A percentile compares a stretch with the other conserved stretches of the same genome.
Conservation (phyloP, 768 basidiomycete genomes). For the Xerocomellus intermedius region DNA sequence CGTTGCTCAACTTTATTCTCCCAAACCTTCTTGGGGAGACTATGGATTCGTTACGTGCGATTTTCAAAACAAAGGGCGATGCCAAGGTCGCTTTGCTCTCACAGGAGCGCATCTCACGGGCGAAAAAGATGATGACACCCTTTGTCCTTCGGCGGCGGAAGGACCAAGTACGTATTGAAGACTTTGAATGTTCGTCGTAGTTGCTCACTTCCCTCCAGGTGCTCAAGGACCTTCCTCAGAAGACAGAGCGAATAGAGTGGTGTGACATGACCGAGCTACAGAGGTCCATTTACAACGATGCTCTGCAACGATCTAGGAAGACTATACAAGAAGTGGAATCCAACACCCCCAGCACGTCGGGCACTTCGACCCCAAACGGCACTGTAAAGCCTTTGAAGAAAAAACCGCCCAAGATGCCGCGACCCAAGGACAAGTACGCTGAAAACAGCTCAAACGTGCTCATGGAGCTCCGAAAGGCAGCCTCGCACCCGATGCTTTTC, state of each 20-base stretch:
- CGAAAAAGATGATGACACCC: constrained; percentile 99
- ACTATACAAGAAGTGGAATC: constrained; percentile 56
- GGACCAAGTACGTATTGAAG: constrained; percentile 64
- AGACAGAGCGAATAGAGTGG: constrained; percentile 91
- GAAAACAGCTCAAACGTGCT: constrained; percentile 91
- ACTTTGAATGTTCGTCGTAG: not conserved
- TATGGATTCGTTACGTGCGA: constrained; percentile 78
- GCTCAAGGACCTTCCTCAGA: constrained; percentile 87
- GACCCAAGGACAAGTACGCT: constrained; percentile 65
- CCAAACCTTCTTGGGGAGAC: constrained; percentile 83
- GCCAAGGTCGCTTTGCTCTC: constrained; percentile 85
- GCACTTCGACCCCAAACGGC: constrained; percentile 29
- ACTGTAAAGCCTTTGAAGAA: constrained; percentile 30
- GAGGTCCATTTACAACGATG: constrained; percentile 78
- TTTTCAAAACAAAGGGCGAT: constrained; percentile 97
- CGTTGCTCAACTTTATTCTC: constrained; percentile 96
- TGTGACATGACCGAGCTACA: constrained; percentile 90
- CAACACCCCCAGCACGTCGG: constrained; percentile 28
- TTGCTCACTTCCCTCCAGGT: constrained; percentile 50
- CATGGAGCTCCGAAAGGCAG: constrained; percentile 97
- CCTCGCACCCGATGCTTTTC: constrained; percentile 96
- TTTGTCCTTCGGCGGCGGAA: constrained; percentile 97
- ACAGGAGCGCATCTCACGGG: constrained; percentile 88
- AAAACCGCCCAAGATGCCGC: constrained; percentile 36
- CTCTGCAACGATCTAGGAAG: constrained; percentile 81